Percentiles rank a stretch among this genome's conserved stretches.
Conservation (phyloP, 2,329 filamentous ascomycete genomes). For the Cadophora gregata region DNA sequence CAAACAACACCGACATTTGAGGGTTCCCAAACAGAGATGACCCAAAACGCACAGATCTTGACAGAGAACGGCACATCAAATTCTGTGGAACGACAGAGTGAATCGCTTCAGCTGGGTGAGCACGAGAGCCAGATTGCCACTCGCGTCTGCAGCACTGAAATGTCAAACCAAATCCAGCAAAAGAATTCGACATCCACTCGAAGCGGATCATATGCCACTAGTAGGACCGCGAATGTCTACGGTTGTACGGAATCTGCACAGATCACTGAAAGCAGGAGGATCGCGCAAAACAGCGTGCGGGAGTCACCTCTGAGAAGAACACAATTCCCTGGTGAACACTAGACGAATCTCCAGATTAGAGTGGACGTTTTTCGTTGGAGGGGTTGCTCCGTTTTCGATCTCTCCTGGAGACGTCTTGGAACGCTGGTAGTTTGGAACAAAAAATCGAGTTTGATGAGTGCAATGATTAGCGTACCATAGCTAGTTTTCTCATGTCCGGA, state of each 20-base stretch:
- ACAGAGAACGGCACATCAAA: neutral
- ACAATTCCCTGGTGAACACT: neutral
- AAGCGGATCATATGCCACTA: neutral
- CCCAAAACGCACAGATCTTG: slow-evolving; percentile 7
- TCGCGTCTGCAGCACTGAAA: slow-evolving; percentile 8
- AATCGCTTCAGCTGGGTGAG: slow-evolving; percentile 8
- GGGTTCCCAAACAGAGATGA: neutral
- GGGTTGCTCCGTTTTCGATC: neutral
- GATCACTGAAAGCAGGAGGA: neutral
- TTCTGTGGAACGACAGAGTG: slow-evolving; percentile 11
- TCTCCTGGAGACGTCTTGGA: neutral
- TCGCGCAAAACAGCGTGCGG: slow-evolving; percentile 7
- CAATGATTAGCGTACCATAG: neutral
- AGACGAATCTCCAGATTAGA: neutral
- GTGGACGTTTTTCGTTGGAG: neutral
- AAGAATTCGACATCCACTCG: neutral
- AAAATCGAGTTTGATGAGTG: neutral
- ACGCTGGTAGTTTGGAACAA: slow-evolving; percentile 3
- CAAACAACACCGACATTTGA: neutral
- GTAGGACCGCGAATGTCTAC: neutral
- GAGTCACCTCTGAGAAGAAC: slow-evolving; percentile 2
- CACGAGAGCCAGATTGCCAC: slow-evolving; percentile 12
- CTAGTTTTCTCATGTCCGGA: neutral
- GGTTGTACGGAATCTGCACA: slow-evolving; percentile 2
- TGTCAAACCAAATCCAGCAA: slow-evolving; percentile 4